Evolutionary conservation across 129 eudicot species (phyloP).

Genomic region (Cynara cardunculus): DNA sequence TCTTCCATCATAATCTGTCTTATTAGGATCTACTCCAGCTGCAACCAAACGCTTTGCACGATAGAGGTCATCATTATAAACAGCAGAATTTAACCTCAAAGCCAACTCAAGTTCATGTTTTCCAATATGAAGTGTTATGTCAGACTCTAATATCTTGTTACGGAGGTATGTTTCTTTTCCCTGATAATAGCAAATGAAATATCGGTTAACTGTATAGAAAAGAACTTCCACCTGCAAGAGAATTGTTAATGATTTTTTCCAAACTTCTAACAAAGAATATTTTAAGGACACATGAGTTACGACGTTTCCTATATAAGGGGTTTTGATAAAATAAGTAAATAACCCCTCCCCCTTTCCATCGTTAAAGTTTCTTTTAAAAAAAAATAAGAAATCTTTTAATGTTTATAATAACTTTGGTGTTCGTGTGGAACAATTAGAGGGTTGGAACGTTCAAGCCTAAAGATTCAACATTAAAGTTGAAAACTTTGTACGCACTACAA

Average conservation of each 20-base stretch:
- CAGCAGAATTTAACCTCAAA: slow-evolving; percentile 55
- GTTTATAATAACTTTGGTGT: background rate
- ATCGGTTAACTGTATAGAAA: background rate
- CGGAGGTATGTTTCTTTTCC: slow-evolving; percentile 42
- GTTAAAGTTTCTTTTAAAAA: background rate
- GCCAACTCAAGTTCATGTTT: slow-evolving; percentile 61
- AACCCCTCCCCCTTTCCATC: background rate
- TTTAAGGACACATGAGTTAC: background rate
- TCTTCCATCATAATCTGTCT: slow-evolving; percentile 66
- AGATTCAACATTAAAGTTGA: background rate
- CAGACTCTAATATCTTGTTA: slow-evolving; percentile 51
- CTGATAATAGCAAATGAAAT: slow-evolving; percentile 20
- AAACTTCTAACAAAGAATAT: background rate
- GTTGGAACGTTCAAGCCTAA: background rate
- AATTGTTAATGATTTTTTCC: background rate
- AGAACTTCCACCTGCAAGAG: background rate
- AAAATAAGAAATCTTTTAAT: background rate
- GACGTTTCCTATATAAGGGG: background rate
- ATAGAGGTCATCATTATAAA: slow-evolving; percentile 46
- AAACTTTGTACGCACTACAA: background rate
- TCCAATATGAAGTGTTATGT: slow-evolving; percentile 43
- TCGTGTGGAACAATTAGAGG: background rate
- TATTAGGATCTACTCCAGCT: slow-evolving; percentile 62
- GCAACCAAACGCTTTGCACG: slow-evolving; percentile 45
- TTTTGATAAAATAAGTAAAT: background rate